A percentile compares a stretch with the other conserved stretches of the same genome.
Conservation (phyloP, 306 rosid species). For the Cucumis cinereus region DNA sequence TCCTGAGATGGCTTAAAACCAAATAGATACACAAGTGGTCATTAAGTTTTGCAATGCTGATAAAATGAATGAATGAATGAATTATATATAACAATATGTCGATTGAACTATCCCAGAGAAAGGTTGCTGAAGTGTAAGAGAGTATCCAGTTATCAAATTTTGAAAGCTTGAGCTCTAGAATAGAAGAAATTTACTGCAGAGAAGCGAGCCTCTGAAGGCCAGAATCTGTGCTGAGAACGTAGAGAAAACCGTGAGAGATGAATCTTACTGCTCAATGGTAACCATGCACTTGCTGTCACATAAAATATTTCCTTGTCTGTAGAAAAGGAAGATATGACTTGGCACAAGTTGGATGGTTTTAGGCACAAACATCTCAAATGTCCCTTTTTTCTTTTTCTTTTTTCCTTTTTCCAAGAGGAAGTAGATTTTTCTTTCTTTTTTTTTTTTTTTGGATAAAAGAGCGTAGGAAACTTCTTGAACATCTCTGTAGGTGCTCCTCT, state of each 20-base stretch:
- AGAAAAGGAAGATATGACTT: neutral
- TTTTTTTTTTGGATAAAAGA: too few species aligned
- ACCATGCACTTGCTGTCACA: neutral
- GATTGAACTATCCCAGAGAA: neutral
- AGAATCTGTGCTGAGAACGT: neutral
- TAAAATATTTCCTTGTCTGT: neutral
- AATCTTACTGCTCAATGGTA: neutral
- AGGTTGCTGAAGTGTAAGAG: neutral
- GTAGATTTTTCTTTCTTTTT: neutral
- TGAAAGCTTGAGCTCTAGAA: neutral
- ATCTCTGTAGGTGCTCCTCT: neutral
- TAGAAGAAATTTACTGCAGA: neutral
- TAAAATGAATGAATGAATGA: neutral
- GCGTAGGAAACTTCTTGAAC: neutral
- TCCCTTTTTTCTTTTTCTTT: neutral
- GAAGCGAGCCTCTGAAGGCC: neutral
- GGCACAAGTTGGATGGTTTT: neutral
- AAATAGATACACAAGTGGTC: neutral
- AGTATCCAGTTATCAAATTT: neutral
- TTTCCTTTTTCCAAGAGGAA: neutral
- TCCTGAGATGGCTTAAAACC: neutral
- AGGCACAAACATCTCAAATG: neutral
- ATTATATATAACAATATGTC: neutral
- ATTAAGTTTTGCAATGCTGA: neutral
- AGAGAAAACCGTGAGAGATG: neutral